Percentiles rank a stretch among this genome's conserved stretches.
Conservation (phyloP, 305 asterid species). For the Withania somnifera region DNA sequence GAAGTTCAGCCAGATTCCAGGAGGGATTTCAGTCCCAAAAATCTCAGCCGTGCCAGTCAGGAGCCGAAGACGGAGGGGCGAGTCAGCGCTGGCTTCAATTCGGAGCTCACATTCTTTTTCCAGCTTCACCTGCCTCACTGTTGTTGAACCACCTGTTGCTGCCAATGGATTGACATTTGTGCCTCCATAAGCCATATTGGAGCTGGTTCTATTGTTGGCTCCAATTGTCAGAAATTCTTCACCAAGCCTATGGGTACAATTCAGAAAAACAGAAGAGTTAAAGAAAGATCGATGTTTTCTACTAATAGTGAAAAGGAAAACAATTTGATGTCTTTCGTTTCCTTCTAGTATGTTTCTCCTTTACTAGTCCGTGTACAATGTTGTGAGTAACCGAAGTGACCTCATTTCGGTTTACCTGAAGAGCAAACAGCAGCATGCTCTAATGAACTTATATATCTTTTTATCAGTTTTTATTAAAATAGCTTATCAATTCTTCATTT, state of each 20-base stretch:
- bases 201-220: not conserved
- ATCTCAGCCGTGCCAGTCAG: constrained; percentile 79
- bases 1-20: constrained; percentile 65
- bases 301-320: not conserved
- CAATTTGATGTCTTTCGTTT: not conserved
- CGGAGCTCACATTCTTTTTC: constrained; percentile 93
- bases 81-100: constrained; percentile 66
- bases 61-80: constrained; percentile 74
- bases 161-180: constrained; percentile 43
- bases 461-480: not conserved
- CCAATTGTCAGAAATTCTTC: not conserved
- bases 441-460: not conserved
- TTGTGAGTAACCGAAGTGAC: not conserved
- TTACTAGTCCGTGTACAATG: not conserved
- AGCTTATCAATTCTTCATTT: not conserved
- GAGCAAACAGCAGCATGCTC: not conserved
- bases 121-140: constrained; percentile 66
- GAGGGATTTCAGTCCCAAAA: constrained; percentile 86
- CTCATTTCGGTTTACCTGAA: not conserved
- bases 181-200: constrained; percentile 65
- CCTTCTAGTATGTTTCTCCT: not conserved
- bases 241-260: not conserved
- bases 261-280: not conserved
- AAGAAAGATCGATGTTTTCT: not conserved
- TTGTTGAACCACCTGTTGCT: constrained; percentile 33